A percentile compares a stretch with the other conserved stretches of the same genome.
These are phyloP conservation scores for Venturia nashicola DNA, from an alignment of 2,329 filamentous ascomycete genomes.

Conservation along the genomic window DNA sequence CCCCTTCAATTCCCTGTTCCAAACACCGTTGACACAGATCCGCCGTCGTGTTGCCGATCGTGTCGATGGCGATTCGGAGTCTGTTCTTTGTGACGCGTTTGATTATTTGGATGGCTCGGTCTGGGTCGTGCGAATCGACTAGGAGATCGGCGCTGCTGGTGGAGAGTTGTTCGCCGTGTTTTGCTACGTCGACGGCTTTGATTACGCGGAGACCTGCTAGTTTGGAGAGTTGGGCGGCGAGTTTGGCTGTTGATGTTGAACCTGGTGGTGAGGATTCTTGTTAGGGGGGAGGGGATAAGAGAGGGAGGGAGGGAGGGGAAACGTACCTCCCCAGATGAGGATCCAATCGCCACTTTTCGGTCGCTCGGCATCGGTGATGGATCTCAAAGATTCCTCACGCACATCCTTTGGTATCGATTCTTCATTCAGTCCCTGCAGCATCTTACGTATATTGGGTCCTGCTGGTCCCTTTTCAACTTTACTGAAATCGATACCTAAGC, in stretches of 20 bases:
- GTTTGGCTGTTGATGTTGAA: constrained; percentile 57
- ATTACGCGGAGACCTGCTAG: constrained; percentile 53
- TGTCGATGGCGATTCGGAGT: constrained; percentile 58
- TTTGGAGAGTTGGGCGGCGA: constrained; percentile 56
- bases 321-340: constrained; percentile 54
- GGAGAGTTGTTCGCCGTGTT: constrained; percentile 49
- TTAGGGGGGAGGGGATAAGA: constrained; percentile 13
- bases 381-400: constrained; percentile 47
- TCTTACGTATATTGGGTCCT: constrained; percentile 47
- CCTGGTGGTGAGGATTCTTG: constrained; percentile 12
- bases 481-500: constrained; percentile 55
- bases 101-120: constrained; percentile 54
- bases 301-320: constrained; percentile 15
- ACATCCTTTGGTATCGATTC: constrained; percentile 48
- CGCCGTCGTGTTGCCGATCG: constrained; percentile 52
- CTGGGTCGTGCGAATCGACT: constrained; percentile 54
- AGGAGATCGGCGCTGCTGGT: constrained; percentile 46
- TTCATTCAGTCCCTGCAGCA: constrained; percentile 35
- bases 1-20: constrained; percentile 18
- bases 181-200: constrained; percentile 52
- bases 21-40: constrained; percentile 44
- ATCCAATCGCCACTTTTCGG: constrained; percentile 54
- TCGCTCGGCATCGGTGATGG: constrained; percentile 40
- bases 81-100: constrained; percentile 43
- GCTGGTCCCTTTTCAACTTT: constrained; percentile 21